Conservation (phyloP, 768 basidiomycete species). For the Zangia roseola region DNA sequence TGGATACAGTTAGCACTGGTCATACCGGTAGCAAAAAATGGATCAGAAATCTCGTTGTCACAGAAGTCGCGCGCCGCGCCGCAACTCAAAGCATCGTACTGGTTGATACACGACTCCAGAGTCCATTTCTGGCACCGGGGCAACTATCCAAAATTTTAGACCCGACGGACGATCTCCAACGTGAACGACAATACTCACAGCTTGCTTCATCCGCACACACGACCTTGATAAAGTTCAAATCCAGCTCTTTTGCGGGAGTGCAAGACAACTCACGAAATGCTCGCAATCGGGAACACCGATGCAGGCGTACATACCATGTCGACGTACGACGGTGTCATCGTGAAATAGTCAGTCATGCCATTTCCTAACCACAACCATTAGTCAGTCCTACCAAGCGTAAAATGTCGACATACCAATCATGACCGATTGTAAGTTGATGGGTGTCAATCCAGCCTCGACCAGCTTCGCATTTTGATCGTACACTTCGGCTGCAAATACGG, state of each 20-base stretch:
- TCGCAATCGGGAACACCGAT: conserved; percentile 48
- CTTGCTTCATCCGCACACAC: conserved; percentile 45
- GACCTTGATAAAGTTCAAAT: conserved; percentile 12
- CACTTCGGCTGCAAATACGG: conserved; percentile 47
- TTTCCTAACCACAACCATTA: conserved; percentile 35
- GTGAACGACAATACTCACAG: conserved; percentile 25
- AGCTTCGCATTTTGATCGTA: conserved; percentile 48
- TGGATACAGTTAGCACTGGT: conserved; percentile 4
- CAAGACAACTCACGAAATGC: conserved; percentile 17
- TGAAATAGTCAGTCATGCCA: conserved; percentile 40
- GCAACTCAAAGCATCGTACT: conserved; percentile 68
- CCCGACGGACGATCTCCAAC: neutral
- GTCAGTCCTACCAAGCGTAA: neutral
- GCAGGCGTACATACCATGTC: conserved; percentile 57
- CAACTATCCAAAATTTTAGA: conserved; percentile 40
- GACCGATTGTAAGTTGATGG: conserved; percentile 47
- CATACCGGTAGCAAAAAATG: conserved; percentile 35
- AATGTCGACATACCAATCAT: conserved; percentile 41
- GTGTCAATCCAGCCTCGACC: conserved; percentile 44
- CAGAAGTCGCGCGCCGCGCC: conserved; percentile 69
- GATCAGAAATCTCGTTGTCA: conserved; percentile 37
- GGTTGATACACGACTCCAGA: conserved; percentile 58
- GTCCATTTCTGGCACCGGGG: conserved; percentile 67
- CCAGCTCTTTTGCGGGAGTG: neutral
- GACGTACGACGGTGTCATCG: conserved; percentile 42